Evolutionary conservation across 306 rosid genomes (phyloP).

Genomic region (Rubus idaeus): DNA sequence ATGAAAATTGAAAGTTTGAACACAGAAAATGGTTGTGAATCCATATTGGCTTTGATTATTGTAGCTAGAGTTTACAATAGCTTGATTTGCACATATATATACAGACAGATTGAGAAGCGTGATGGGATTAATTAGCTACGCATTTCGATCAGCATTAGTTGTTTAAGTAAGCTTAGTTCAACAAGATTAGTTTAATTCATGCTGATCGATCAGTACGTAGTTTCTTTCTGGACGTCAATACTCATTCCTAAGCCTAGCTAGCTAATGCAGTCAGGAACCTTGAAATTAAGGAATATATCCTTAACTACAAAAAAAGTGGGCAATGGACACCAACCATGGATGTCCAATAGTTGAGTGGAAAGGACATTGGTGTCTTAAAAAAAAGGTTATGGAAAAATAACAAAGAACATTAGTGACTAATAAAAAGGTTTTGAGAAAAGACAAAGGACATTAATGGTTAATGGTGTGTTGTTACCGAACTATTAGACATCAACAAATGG

Average conservation of each 20-base stretch:
- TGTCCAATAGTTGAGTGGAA: too few species aligned
- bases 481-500: too few species aligned
- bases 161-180: not conserved
- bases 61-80: not conserved
- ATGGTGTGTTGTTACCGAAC: too few species aligned
- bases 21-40: not conserved
- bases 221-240: not conserved
- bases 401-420: too few species aligned
- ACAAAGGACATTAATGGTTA: too few species aligned
- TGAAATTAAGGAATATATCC: not conserved
- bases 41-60: slow-evolving; percentile 8
- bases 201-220: not conserved
- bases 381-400: too few species aligned
- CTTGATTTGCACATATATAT: not conserved
- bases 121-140: not conserved
- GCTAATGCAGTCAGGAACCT: not conserved
- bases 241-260: not conserved
- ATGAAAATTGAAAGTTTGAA: not conserved
- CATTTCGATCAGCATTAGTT: too few species aligned
- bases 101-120: not conserved
- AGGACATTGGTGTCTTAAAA: too few species aligned
- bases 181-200: not conserved
- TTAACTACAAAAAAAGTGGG: too few species aligned
- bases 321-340: too few species aligned
- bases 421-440: too few species aligned